Percentiles rank a stretch among this genome's conserved stretches.
These are phyloP conservation scores for Oryza longistaminata DNA, from an alignment of 176 grass and related monocot species.

Conservation along the genomic window DNA sequence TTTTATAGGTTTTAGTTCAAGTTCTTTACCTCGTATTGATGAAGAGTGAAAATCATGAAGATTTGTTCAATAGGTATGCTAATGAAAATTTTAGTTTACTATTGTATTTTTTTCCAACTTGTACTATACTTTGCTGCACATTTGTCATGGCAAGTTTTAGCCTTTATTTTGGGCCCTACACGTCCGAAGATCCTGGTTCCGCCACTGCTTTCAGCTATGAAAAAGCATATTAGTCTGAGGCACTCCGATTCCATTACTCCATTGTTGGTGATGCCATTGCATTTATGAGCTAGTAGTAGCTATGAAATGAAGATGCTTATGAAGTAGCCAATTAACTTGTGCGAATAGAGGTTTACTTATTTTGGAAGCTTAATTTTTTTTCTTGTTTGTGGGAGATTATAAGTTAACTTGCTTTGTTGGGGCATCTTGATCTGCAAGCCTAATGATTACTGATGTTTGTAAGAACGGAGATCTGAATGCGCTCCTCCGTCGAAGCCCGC, in stretches of 20 bases:
- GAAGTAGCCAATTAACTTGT: neutral
- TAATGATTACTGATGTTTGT: constrained; percentile 31
- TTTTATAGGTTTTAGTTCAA: too few relatives aligned
- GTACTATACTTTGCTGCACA: too few relatives aligned
- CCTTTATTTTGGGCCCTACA: too few relatives aligned
- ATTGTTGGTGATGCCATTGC: neutral
- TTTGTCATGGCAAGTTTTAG: too few relatives aligned
- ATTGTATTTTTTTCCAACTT: too few relatives aligned
- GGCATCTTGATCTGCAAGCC: neutral
- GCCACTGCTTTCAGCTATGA: neutral
- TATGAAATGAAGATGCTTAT: neutral
- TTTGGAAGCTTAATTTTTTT: neutral
- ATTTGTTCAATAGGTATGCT: too few relatives aligned
- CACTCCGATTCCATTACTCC: neutral
- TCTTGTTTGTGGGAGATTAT: neutral
- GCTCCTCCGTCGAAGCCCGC: neutral
- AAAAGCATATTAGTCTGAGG: neutral
- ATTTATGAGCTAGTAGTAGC: neutral
- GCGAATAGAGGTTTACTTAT: neutral
- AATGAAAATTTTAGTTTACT: too few relatives aligned
- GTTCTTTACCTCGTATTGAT: too few relatives aligned
- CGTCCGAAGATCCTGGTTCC: too few relatives aligned
- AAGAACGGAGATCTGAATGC: constrained; percentile 29
- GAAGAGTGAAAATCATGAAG: too few relatives aligned
- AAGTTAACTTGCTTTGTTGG: neutral